Percentiles rank a stretch among this genome's conserved stretches.
Conservation (phyloP, 257 asterid species). For the Plectranthus barbatus region DNA sequence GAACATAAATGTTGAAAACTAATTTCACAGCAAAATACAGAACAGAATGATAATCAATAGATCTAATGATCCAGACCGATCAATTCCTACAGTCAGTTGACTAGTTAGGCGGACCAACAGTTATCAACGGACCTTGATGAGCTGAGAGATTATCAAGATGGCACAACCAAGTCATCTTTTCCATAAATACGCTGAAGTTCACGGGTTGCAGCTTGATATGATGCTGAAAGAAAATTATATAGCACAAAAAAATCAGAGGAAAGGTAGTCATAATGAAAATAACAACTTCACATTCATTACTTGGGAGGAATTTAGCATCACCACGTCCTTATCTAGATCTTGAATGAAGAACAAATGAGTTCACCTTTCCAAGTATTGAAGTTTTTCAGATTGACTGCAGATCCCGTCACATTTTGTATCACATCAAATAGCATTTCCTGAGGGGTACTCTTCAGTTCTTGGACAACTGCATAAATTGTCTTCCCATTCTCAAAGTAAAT, state of each 20-base stretch:
- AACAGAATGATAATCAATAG: conserved; percentile 4
- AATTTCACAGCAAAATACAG: conserved; percentile 13
- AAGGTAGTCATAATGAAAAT: neutral
- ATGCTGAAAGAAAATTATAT: conserved; percentile 31
- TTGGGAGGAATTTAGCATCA: neutral
- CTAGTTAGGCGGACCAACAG: conserved; percentile 24
- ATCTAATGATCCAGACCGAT: conserved; percentile 2
- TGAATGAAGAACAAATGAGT: neutral
- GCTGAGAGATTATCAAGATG: conserved; percentile 21
- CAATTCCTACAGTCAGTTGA: conserved; percentile 16
- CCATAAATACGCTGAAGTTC: conserved; percentile 54
- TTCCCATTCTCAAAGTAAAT: conserved; percentile 75
- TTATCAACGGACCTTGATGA: conserved; percentile 18
- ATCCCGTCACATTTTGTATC: conserved; percentile 48
- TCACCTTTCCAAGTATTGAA: conserved; percentile 69
- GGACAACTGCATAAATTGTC: conserved; percentile 63
- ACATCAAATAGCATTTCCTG: conserved; percentile 45
- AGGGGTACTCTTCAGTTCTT: conserved; percentile 64
- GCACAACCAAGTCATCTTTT: conserved; percentile 29
- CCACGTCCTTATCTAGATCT: neutral
- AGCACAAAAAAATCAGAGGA: neutral
- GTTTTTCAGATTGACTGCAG: conserved; percentile 50
- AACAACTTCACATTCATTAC: neutral
- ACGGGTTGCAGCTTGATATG: conserved; percentile 56
- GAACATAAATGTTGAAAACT: neutral